Evolutionary conservation across 192 early-diverging fungal genomes (phyloP).

Genomic region (Coemansia sp.): DNA sequence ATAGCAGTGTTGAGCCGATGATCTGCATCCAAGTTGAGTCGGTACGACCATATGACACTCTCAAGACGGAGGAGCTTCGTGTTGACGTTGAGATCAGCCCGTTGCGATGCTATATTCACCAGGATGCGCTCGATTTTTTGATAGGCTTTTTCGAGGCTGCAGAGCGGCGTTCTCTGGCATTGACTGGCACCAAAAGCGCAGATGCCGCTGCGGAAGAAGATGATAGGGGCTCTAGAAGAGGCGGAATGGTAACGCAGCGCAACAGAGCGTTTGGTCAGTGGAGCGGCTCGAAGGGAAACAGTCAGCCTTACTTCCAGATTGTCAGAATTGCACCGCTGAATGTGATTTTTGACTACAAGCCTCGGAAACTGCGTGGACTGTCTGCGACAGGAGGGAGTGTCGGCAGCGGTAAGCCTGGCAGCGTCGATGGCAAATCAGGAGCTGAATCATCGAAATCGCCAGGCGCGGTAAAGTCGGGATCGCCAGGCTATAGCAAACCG

Average conservation of each 20-base stretch:
- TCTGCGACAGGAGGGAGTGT: conserved; percentile 18
- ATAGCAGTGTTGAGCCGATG: conserved; percentile 46
- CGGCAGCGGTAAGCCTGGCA: background rate
- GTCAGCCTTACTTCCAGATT: conserved; percentile 58
- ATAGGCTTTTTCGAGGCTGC: conserved; percentile 71
- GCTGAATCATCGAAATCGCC: conserved; percentile 1
- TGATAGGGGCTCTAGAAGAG: background rate
- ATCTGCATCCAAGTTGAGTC: conserved; percentile 41
- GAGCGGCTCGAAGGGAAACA: conserved; percentile 2
- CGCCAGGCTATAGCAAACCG: conserved; percentile 17
- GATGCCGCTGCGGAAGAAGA: background rate
- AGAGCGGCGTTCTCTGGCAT: conserved; percentile 10
- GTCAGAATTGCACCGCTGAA: conserved; percentile 75
- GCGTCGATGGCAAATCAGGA: background rate
- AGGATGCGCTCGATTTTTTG: conserved; percentile 87
- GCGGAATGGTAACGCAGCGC: background rate
- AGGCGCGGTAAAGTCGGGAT: background rate
- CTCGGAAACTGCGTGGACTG: conserved; percentile 81
- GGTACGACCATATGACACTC: conserved; percentile 50
- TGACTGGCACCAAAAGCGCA: background rate
- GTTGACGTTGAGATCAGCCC: conserved; percentile 72
- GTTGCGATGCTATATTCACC: conserved; percentile 87
- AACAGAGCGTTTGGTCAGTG: conserved; percentile 12
- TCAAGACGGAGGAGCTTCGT: conserved; percentile 48
- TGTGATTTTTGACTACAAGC: conserved; percentile 95